Evolutionary conservation across 495 filamentous ascomycete species (phyloP).

Genomic region (Xanthoparmelia taractica): DNA sequence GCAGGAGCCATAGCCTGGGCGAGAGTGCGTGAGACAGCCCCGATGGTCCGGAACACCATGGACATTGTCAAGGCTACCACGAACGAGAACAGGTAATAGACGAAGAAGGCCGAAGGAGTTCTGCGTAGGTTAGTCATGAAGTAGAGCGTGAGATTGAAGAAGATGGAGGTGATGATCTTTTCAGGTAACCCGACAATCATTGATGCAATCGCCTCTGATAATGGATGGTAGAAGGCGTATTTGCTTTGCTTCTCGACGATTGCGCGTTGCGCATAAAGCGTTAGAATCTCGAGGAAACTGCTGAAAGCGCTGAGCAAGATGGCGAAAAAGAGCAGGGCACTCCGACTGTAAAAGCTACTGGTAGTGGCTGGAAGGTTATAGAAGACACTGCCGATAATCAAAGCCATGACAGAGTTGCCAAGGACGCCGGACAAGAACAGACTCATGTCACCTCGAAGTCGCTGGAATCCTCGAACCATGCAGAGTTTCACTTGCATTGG

Average conservation of each 20-base stretch:
- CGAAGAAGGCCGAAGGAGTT: slow-evolving; percentile 73
- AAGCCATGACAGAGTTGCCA: slow-evolving; percentile 64
- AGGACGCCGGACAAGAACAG: slow-evolving; percentile 63
- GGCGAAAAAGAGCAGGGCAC: slow-evolving; percentile 82
- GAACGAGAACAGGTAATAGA: slow-evolving; percentile 67
- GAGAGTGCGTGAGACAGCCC: slow-evolving; percentile 66
- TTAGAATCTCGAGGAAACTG: slow-evolving; percentile 71
- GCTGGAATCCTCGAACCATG: slow-evolving; percentile 62
- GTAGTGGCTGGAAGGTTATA: slow-evolving; percentile 61
- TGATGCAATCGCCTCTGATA: slow-evolving; percentile 75
- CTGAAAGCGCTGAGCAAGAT: slow-evolving; percentile 81
- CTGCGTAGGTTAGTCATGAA: slow-evolving; percentile 79
- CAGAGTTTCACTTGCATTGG: slow-evolving; percentile 65
- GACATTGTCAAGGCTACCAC: slow-evolving; percentile 63
- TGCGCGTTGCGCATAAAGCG: slow-evolving; percentile 74
- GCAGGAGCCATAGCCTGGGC: slow-evolving; percentile 79
- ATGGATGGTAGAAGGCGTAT: slow-evolving; percentile 90
- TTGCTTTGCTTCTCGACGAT: slow-evolving; percentile 88
- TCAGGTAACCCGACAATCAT: slow-evolving; percentile 75
- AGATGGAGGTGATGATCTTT: slow-evolving; percentile 45
- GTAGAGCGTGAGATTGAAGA: slow-evolving; percentile 69
- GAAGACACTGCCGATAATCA: slow-evolving; percentile 78
- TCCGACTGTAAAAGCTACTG: slow-evolving; percentile 65
- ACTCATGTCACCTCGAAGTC: slow-evolving; percentile 61
- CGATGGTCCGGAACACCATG: slow-evolving; percentile 76